Evolutionary conservation across 441 rosid genomes (phyloP), one percentile per base, ranked within the genome.

Genomic region (Erodium moschatum): DNA sequence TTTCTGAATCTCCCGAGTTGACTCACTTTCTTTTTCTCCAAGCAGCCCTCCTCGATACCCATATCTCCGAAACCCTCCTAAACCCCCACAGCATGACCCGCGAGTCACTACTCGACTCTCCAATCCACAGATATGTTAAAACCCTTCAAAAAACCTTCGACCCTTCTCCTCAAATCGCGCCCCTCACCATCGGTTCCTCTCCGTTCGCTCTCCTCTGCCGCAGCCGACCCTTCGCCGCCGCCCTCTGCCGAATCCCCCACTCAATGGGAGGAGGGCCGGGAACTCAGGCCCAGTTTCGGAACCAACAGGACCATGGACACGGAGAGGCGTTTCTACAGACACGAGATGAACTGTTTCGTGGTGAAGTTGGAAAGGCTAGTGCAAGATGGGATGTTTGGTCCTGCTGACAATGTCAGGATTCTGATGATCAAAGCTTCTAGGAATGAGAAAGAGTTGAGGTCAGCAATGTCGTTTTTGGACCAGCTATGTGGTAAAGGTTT

Each of bases 401-500:
- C 46, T 40, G 46, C 46, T 6, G 46, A 40, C 12, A 6, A 40
- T 3, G 46, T 7, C 46, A 40, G 46, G 46, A 40, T 40, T 7
- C 46, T 40, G 46, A 40, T 40, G 46, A 40, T 40, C 46, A 40
- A 40, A 10, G 46, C 11, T 40, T 40, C 12, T 40, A 40, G 46
- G 46, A 40, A 40, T 40, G 46, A 40, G 46, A 10, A 40, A 40
- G 46, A 40, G 46, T 40, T 40, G 11, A 40, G 46, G 12, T 40
- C 11, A 5, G 46, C 46, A 40, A 40, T 44, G 56, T 1, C 16
- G 18, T 73, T 78, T 76, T 73, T 87, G 79, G 80, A 84, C 12
- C 0, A 40, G 10, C 46, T 40, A 6, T 8, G 11, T 8, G 46
- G 46, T 8, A 40, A 40, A 40, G 46, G 46, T 40, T 40, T 40